Base-by-base conservation (phyloP, 2,329 filamentous ascomycete genomes). In the Coniella vitis region DNA sequence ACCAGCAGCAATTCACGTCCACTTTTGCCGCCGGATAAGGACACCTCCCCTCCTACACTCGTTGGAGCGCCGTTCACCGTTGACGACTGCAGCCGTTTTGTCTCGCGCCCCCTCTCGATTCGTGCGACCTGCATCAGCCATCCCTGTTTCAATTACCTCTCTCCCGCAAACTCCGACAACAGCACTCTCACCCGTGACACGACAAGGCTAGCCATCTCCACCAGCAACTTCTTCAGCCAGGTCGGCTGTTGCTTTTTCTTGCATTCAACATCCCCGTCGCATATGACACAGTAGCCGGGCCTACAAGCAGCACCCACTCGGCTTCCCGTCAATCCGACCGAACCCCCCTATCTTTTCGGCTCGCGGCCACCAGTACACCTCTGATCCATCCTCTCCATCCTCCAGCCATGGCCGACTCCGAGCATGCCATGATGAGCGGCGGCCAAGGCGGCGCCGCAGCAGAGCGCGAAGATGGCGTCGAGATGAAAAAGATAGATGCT, bases 391-490 rank as follows among this genome's bases (percentile, higher is more conserved):
- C 34, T 38, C 19, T 37, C 36, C 31, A 45, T 19, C 45, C 34
- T 41, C 8, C 48, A 48, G 38, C 44, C 16, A 55, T 55, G 53
- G 53, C 53, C 38, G 53, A 53, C 36, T n/a, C 45, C 38, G 45
- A 48, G 22, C 37, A 36, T 20, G 41, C 46, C n/a, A 12, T 36
- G n/a, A 49, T 45, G 46, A 54, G 41, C 40, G 51, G 39, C 19
- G 37, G 29, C 42, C 47, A 41, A 16, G 38, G 38, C 38, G 38
- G 44, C 46, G 34, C 25, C 45, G 38, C 40, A 35, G 38, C 49
- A 13, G 52, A 51, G 34, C 36, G 36, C 43, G 47, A 53, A 38
- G 47, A 54, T 19, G 54, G 50, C 20, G 50, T 56, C 10, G 47
- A 53, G 46, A 46, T 56, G 25, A 48, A 54, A 20, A 49, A 51